A percentile compares a stretch with the other conserved stretches of the same genome.
Evolutionary conservation across 202 grass and related monocot genomes (phyloP).

Genomic region (Zizania palustris): DNA sequence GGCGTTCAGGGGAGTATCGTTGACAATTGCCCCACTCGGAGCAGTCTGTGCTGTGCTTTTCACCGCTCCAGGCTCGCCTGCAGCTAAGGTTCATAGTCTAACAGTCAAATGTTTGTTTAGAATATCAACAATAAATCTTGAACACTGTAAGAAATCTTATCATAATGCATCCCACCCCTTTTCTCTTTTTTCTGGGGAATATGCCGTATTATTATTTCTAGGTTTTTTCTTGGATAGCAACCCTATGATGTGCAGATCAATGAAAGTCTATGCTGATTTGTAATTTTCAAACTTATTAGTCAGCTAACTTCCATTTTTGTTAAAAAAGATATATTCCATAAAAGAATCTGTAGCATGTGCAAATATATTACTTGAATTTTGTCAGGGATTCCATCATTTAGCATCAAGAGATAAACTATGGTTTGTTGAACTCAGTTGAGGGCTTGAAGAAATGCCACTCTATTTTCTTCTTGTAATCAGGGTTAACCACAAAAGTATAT

Average conservation of each 20-base stretch:
- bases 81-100: conserved; percentile 58
- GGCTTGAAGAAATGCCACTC: neutral
- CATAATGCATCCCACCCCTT: conserved; percentile 1
- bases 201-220: too few species aligned
- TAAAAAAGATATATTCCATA: neutral
- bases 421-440: neutral
- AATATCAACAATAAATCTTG: neutral
- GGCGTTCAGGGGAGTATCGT: conserved; percentile 62
- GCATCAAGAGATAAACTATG: neutral
- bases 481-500: neutral
- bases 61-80: conserved; percentile 61
- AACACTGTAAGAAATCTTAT: neutral
- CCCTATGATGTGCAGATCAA: neutral
- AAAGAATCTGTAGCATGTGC: neutral
- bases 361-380: conserved; percentile 2
- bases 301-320: neutral
- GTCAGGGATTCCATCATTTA: conserved; percentile 9
- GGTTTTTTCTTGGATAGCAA: too few species aligned
- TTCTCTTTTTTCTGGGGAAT: neutral
- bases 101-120: neutral
- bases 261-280: neutral
- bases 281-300: neutral
- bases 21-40: conserved; percentile 86
- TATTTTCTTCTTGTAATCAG: neutral
- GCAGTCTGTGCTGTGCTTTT: conserved; percentile 86